Evolutionary conservation across 441 rosid genomes (phyloP), one percentile per base, ranked within the genome.

Genomic region (Erysimum cheiri): DNA sequence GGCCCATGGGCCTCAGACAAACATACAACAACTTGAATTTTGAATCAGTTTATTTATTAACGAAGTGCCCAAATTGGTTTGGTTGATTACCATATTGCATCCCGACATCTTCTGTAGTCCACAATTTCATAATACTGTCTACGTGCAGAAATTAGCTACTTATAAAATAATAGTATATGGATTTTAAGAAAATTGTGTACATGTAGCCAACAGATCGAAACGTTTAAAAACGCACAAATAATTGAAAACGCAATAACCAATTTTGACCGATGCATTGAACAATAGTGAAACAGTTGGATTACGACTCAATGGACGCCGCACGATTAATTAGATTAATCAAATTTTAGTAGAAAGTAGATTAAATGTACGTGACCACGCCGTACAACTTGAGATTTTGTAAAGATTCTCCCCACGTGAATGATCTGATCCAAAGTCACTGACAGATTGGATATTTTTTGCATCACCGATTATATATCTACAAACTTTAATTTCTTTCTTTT

Each of bases 351-450:
- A 61, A 47, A 35, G 37, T 10, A 54, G 74, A 74, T 68, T 74
- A 74, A 68, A 55, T 74, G 73, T 60, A 74, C 73, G 60, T 60
- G 54, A 69, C 74, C 78, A 53, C 53, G 70, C 74, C 74, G 71
- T 57, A 75, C 75, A 24, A 11, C 52, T 64, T 57, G 33, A 70
- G 57, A 36, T 2, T 68, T 54, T 61, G 52, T 32, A 63, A 40
- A 64, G 65, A 40, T 63, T 57, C 71, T 29, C 66, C 69, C 62
- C 75, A 75, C 75, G 79, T 69, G 79, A 69, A 64, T 70, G 62
- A 70, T 69, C 70, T 75, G 40, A 75, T 69, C 74, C 56, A 63
- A 70, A 48, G 32, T 69, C 74, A 56, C 75, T 57, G 71, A 70
- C 71, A 75, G 67, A 48, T 70, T 64, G 67, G 19, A 35, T 61